phyloP scores from a whole-genome alignment of 768 basidiomycete species.

The Polyporus arcularius region DNA sequence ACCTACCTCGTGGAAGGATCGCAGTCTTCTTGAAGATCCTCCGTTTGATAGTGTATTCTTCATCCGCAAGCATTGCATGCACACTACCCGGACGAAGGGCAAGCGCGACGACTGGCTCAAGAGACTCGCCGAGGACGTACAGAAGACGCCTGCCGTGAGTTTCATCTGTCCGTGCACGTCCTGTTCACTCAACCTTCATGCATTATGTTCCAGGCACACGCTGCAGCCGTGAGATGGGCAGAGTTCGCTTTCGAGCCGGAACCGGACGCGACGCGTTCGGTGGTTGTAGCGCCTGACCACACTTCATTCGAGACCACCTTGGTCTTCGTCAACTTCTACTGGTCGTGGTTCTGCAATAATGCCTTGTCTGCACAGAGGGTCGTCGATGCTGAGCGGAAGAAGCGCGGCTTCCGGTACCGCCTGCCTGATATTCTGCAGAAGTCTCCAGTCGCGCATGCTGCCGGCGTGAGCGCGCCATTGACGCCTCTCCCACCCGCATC shows the following conservation, averaged over 20 bases:
- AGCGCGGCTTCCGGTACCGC: constrained; percentile 10
- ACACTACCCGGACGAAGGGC: not conserved
- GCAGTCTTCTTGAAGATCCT: constrained; percentile 19
- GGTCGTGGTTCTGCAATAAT: constrained; percentile 16
- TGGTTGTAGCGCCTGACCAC: not conserved
- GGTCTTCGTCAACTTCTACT: constrained; percentile 31
- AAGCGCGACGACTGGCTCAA: constrained; percentile 3
- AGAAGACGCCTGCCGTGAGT: not conserved
- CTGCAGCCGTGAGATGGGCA: constrained; percentile 3
- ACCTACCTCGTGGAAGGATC: constrained; percentile 1
- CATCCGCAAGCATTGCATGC: not conserved
- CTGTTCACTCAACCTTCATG: not conserved
- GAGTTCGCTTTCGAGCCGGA: constrained; percentile 8
- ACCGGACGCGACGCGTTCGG: not conserved
- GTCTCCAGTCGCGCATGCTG: not conserved
- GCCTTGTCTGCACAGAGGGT: constrained; percentile 5
- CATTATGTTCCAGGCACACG: not conserved
- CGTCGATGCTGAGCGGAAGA: constrained; percentile 10
- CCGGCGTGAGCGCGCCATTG: not conserved
- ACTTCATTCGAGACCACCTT: not conserved
- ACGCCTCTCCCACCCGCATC: too few species aligned
- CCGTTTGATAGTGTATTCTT: constrained; percentile 24
- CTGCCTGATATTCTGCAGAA: not conserved
- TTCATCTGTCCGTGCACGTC: not conserved
- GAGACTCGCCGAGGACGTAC: constrained; percentile 3